Evolutionary conservation across 257 asterid species (phyloP), one percentile per base, ranked within the genome.

Genomic region (Schizonepeta tenuifolia): DNA sequence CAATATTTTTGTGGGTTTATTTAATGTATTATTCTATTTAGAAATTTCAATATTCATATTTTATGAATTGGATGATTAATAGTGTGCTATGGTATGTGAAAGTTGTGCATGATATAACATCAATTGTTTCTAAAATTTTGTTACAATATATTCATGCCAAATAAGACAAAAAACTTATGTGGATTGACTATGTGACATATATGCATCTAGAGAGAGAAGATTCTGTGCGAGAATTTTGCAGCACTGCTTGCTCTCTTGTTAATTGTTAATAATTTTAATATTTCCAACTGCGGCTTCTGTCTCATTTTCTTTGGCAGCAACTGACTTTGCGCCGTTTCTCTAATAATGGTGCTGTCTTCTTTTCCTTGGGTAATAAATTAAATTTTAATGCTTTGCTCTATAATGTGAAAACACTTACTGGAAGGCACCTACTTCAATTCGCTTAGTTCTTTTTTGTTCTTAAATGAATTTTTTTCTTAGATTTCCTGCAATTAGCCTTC

Each of bases 301-400:
- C 12, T 35, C 0, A 24, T 65, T 62, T 54, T 18, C 11, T 54
- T 26, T n/a, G 15, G 58, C 47, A 33, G 65, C 49, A 49, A 61
- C 64, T 55, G 50, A 67, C 82, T 76, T 82, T 78, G 26, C 75
- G 86, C 82, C 85, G 71, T 56, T 67, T 35, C 67, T 36, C 44
- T 61, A 56, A 59, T 72, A 64, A 72, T 63, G 77, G 75, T 75
- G 81, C 51, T 50, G 74, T 47, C 76, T 43, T 69, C 22, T 73
- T 75, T 64, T 15, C 10, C 28, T 5, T 31, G 49, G 70, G 10
- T 41, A 53, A 28, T 54, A 17, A 60, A n/a, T 71, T 71, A 28
- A 62, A 61, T 56, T 17, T 67, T 59, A 35, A 65, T 47, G 67
- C 24, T 55, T 47, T 47, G 35, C 10, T 69, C 69, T 12, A 18